phyloP scores from a whole-genome alignment of 495 filamentous ascomycete species.

The Talaromyces trachyspermus region DNA sequence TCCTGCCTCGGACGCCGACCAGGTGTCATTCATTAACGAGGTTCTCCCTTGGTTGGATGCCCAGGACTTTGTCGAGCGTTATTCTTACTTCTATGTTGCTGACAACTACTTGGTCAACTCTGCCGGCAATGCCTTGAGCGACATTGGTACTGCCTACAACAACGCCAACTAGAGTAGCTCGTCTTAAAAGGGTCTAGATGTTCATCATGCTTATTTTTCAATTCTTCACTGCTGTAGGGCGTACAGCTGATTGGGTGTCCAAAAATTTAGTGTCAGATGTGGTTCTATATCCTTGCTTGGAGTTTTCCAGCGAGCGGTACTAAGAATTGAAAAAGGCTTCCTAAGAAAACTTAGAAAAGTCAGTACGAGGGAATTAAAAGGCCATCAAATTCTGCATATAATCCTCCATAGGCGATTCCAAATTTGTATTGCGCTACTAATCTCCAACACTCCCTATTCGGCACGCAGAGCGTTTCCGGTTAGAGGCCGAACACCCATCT shows the following conservation, averaged over 20 bases:
- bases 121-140: constrained; percentile 6
- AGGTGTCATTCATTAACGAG: constrained; percentile 45
- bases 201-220: not conserved
- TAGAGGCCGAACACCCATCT: not conserved
- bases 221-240: not conserved
- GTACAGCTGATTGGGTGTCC: too few relatives aligned
- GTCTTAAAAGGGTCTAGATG: not conserved
- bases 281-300: too few relatives aligned
- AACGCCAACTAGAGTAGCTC: not conserved
- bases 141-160: constrained; percentile 10
- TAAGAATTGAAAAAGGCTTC: too few relatives aligned
- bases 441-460: not conserved
- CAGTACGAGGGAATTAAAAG: too few relatives aligned
- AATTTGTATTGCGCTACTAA: not conserved
- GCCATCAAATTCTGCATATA: too few relatives aligned
- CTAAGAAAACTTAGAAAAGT: too few relatives aligned
- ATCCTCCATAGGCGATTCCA: too few relatives aligned
- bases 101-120: constrained; percentile 9
- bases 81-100: constrained; percentile 71
- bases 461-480: not conserved
- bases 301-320: too few relatives aligned
- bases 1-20: constrained; percentile 34
- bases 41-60: constrained; percentile 61
- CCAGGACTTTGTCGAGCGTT: constrained; percentile 58
- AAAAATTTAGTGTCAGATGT: too few relatives aligned